A percentile compares a stretch with the other conserved stretches of the same genome.
Conservation (phyloP, 1,284 basidiomycete genomes). For the Moesziomyces aphidis region DNA sequence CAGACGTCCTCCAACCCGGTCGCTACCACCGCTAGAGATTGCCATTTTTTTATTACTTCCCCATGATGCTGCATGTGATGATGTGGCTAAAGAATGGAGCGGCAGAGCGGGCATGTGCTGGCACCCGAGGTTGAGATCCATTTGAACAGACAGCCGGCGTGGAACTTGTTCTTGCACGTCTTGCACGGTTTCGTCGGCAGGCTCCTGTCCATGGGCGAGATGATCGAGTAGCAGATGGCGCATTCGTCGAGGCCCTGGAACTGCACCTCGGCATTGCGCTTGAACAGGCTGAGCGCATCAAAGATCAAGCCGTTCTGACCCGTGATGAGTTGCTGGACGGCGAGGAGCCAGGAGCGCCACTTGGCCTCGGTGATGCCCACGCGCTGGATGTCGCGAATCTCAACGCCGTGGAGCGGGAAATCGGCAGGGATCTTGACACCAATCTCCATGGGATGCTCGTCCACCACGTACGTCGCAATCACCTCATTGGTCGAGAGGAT, state of each 20-base stretch:
- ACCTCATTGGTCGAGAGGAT: constrained; percentile 74
- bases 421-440: constrained; percentile 86
- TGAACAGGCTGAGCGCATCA: constrained; percentile 92
- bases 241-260: constrained; percentile 66
- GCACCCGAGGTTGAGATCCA: constrained; percentile 90
- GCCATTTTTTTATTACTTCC: neutral
- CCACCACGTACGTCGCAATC: constrained; percentile 79
- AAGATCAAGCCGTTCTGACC: constrained; percentile 86
- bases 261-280: constrained; percentile 83
- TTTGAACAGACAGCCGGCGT: constrained; percentile 72
- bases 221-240: constrained; percentile 77
- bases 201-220: constrained; percentile 87
- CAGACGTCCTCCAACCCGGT: neutral
- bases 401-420: constrained; percentile 89
- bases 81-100: constrained; percentile 71
- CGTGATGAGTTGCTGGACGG: constrained; percentile 90
- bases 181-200: constrained; percentile 92
- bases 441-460: constrained; percentile 94
- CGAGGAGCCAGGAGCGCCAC: constrained; percentile 94
- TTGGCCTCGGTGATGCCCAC: constrained; percentile 85
- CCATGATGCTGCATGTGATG: neutral
- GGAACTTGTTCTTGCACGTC: constrained; percentile 94
- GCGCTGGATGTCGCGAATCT: constrained; percentile 84
- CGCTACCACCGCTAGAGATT: neutral
- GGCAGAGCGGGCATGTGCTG: constrained; percentile 89